A percentile compares a stretch with the other conserved stretches of the same genome.
These are phyloP conservation scores for Pichia cephalocereana DNA, from an alignment of 805 yeast genomes.

Conservation along the genomic window DNA sequence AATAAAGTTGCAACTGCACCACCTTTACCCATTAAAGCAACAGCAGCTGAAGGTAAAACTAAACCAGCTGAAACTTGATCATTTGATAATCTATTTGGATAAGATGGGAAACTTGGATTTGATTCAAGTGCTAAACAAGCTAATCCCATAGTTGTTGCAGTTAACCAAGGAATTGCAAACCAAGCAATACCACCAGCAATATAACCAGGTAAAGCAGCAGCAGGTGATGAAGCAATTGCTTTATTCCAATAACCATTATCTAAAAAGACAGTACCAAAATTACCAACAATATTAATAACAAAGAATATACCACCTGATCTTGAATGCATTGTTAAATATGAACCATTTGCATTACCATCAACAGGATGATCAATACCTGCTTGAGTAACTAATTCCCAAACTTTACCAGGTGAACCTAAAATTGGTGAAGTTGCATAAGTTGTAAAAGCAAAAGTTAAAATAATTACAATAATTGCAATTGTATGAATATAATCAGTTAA, in stretches of 20 bases:
- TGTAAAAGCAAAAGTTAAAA: slow-evolving; percentile 72
- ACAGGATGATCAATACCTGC: slow-evolving; percentile 57
- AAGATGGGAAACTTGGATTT: slow-evolving; percentile 69
- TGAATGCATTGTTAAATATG: slow-evolving; percentile 82
- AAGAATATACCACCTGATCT: slow-evolving; percentile 82
- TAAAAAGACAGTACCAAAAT: slow-evolving; percentile 80
- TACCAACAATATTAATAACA: slow-evolving; percentile 81
- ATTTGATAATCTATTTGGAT: slow-evolving; percentile 55
- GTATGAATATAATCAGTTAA: slow-evolving; percentile 77
- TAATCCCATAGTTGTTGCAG: slow-evolving; percentile 81
- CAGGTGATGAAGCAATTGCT: slow-evolving; percentile 72
- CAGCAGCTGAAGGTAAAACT: slow-evolving; percentile 71
- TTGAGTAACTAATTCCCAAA: slow-evolving; percentile 64
- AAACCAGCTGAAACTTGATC: slow-evolving; percentile 77
- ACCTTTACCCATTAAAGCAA: slow-evolving; percentile 74
- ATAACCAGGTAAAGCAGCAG: slow-evolving; percentile 80
- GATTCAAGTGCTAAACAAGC: slow-evolving; percentile 68
- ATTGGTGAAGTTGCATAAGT: slow-evolving; percentile 60
- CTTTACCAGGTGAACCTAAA: slow-evolving; percentile 75
- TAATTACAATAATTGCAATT: slow-evolving; percentile 65
- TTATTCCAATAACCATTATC: slow-evolving; percentile 88
- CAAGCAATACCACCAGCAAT: slow-evolving; percentile 83
- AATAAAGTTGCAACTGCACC: slow-evolving; percentile 81
- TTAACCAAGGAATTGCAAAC: slow-evolving; percentile 82
- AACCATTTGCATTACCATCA: slow-evolving; percentile 75